These are phyloP conservation scores for Mycosarcoma maydis DNA, from an alignment of 1,284 basidiomycete species.

Conservation along the genomic window DNA sequence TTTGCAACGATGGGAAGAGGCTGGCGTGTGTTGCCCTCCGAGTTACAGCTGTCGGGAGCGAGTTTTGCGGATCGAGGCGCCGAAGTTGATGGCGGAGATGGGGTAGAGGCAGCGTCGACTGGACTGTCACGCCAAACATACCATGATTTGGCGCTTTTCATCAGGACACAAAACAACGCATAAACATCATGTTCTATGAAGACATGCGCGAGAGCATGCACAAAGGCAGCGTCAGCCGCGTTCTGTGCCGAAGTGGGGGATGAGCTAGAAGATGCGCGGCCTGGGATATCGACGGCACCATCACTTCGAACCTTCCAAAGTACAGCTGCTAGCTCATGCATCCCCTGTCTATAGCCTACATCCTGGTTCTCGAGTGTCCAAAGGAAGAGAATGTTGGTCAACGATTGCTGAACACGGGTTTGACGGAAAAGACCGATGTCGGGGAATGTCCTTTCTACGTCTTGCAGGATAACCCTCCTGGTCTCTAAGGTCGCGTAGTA, in stretches of 20 bases:
- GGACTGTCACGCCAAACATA: slow-evolving; percentile 49
- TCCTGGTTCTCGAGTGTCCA: slow-evolving; percentile 56
- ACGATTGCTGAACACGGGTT: slow-evolving; percentile 32
- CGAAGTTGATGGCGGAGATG: slow-evolving; percentile 2
- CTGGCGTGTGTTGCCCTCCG: not conserved
- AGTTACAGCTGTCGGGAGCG: not conserved
- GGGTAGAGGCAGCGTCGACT: not conserved
- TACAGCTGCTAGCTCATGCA: slow-evolving; percentile 65
- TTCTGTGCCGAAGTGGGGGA: not conserved
- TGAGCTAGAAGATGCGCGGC: not conserved
- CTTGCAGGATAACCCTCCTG: slow-evolving; percentile 47
- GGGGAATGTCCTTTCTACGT: slow-evolving; percentile 58
- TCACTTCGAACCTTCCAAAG: slow-evolving; percentile 53
- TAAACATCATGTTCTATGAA: slow-evolving; percentile 60
- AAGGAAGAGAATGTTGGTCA: slow-evolving; percentile 57
- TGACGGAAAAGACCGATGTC: slow-evolving; percentile 45
- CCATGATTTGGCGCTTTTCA: slow-evolving; percentile 52
- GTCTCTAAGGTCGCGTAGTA: slow-evolving; percentile 51
- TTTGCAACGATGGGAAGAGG: slow-evolving; percentile 43
- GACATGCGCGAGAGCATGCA: slow-evolving; percentile 30
- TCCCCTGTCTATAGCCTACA: slow-evolving; percentile 64
- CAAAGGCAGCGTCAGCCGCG: slow-evolving; percentile 20
- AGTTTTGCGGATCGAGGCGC: slow-evolving; percentile 5
- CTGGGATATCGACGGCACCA: slow-evolving; percentile 10
- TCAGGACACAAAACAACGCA: slow-evolving; percentile 51